These are phyloP conservation scores for Acer negundo DNA, from an alignment of 345 rosid genomes.

Conservation along the genomic window DNA sequence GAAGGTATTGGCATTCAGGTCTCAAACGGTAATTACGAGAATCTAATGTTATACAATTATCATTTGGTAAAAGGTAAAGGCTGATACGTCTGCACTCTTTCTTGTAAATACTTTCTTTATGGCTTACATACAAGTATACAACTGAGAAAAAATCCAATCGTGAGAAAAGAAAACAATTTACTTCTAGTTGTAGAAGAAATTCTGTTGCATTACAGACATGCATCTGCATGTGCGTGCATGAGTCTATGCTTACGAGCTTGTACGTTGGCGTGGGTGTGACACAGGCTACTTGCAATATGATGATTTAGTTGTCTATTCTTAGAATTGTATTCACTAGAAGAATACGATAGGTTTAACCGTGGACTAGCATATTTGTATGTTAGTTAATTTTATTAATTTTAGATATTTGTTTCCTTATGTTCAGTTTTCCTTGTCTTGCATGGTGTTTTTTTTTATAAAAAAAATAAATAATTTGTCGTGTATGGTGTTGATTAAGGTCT, in stretches of 20 bases:
- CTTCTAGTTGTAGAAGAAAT: background rate
- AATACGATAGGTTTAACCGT: background rate
- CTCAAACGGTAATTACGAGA: background rate
- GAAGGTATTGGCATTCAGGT: background rate
- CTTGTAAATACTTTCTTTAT: background rate
- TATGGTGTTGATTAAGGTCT: constrained; percentile 2
- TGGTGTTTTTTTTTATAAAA: background rate
- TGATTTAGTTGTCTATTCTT: background rate
- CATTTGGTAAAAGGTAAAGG: background rate
- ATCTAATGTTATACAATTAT: background rate
- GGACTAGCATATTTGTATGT: background rate
- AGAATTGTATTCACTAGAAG: background rate
- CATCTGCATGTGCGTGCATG: background rate
- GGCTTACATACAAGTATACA: background rate
- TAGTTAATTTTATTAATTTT: background rate
- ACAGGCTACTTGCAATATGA: background rate
- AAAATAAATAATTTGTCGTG: background rate
- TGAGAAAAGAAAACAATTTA: background rate
- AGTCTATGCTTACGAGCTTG: background rate
- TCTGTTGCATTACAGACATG: background rate
- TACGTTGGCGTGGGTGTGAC: background rate
- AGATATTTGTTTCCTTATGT: background rate
- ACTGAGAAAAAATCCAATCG: background rate
- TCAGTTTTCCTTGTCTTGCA: background rate
- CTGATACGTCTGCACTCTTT: background rate